These are phyloP conservation scores for Chrysoporthe deuterocubensis DNA, from an alignment of 2,329 filamentous ascomycete genomes.

Conservation along the genomic window DNA sequence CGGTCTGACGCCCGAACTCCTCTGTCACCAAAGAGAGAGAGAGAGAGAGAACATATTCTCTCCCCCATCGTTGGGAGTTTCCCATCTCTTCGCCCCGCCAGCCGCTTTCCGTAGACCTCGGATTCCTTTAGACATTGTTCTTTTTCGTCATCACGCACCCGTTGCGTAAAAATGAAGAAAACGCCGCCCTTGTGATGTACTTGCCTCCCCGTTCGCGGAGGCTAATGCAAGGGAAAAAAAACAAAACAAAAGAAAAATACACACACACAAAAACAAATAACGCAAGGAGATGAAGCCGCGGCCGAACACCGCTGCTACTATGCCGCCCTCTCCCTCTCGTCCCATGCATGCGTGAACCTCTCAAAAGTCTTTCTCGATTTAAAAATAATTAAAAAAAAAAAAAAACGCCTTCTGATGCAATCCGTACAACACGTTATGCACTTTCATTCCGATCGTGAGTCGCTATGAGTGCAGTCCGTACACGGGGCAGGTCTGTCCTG, in stretches of 20 bases:
- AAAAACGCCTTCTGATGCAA: constrained; percentile 23
- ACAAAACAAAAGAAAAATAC: no score
- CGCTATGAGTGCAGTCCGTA: constrained; percentile 1
- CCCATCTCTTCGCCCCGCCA: neutral
- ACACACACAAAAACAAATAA: neutral
- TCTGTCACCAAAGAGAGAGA: neutral
- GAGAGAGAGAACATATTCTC: neutral
- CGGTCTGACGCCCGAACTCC: constrained; percentile 23
- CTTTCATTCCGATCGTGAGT: constrained; percentile 11
- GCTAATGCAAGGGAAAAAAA: constrained; percentile 2
- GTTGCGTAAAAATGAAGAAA: neutral
- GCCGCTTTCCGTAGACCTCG: neutral
- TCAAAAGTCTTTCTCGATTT: neutral
- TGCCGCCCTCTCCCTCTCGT: constrained; percentile 1
- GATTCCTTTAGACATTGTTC: neutral
- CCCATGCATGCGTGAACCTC: neutral
- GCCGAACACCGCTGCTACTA: constrained; percentile 5
- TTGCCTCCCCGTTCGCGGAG: neutral
- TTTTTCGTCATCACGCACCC: neutral
- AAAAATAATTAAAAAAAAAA: neutral
- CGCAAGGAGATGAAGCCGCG: constrained; percentile 4
- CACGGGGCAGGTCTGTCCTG: neutral
- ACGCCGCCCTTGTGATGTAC: neutral
- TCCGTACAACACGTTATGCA: constrained; percentile 13
- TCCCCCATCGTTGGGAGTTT: neutral